Percentiles rank a stretch among this genome's conserved stretches.
Conservation (phyloP, 495 filamentous ascomycete species). For the Penicillium steckii region DNA sequence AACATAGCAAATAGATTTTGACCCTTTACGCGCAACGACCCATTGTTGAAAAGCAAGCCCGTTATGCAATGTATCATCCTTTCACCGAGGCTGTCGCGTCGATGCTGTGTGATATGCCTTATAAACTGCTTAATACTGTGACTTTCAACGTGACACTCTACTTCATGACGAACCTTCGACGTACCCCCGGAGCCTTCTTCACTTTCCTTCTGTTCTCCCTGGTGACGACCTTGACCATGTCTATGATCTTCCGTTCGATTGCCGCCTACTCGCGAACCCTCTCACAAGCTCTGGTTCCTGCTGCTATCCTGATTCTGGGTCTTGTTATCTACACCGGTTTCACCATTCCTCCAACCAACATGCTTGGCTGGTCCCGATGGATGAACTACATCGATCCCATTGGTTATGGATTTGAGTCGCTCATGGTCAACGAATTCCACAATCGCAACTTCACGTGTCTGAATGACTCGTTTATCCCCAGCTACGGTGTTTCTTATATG, state of each 20-base stretch:
- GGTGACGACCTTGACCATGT: constrained; percentile 59
- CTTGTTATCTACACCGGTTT: constrained; percentile 55
- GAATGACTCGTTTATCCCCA: constrained; percentile 38
- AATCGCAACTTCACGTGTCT: constrained; percentile 52
- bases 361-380: constrained; percentile 56
- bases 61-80: constrained; percentile 67
- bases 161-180: constrained; percentile 57
- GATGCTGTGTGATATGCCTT: constrained; percentile 61
- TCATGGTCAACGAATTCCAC: constrained; percentile 63
- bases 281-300: constrained; percentile 52
- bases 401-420: constrained; percentile 48
- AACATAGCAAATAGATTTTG: constrained; percentile 48
- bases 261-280: constrained; percentile 50
- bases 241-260: constrained; percentile 53
- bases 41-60: constrained; percentile 67
- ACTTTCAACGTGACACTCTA: constrained; percentile 61
- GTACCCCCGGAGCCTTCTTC: constrained; percentile 55
- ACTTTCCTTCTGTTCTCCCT: constrained; percentile 58
- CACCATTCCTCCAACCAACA: constrained; percentile 48
- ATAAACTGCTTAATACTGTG: constrained; percentile 50
- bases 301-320: constrained; percentile 52
- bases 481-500: constrained; percentile 6
- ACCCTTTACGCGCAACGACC: constrained; percentile 61
- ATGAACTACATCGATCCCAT: constrained; percentile 54
- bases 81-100: constrained; percentile 61